These are phyloP conservation scores for Candida insectalens DNA, from an alignment of 805 yeast genomes.

Conservation along the genomic window DNA sequence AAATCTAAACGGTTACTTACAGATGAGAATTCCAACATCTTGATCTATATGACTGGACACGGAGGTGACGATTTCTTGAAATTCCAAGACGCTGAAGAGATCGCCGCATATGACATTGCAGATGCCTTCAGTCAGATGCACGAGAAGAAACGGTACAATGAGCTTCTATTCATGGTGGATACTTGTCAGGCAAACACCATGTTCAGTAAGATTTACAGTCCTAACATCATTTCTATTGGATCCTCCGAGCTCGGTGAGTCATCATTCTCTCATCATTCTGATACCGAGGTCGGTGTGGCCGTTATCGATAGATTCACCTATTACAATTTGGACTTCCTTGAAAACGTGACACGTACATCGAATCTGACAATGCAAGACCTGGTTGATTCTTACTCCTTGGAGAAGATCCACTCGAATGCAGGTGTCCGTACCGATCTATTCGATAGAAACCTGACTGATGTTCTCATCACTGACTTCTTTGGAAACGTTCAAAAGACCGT, in stretches of 20 bases:
- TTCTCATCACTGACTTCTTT: constrained; percentile 83
- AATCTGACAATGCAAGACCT: constrained; percentile 70
- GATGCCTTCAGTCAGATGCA: constrained; percentile 97
- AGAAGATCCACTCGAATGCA: constrained; percentile 80
- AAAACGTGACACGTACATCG: constrained; percentile 66
- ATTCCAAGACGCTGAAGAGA: constrained; percentile 97
- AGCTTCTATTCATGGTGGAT: constrained; percentile 94
- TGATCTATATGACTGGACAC: constrained; percentile 95
- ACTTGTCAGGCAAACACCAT: constrained; percentile 98
- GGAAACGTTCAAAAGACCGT: constrained; percentile 83
- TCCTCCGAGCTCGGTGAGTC: constrained; percentile 82
- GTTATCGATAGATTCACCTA: constrained; percentile 96
- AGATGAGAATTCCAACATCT: constrained; percentile 89
- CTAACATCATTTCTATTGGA: constrained; percentile 88
- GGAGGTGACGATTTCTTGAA: constrained; percentile 97
- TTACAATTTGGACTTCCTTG: constrained; percentile 81
- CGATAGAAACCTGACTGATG: constrained; percentile 54
- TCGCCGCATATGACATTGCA: constrained; percentile 90
- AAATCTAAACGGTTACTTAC: constrained; percentile 83
- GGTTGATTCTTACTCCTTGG: constrained; percentile 76
- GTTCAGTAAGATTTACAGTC: constrained; percentile 88
- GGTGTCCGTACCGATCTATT: constrained; percentile 86
- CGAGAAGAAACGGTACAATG: constrained; percentile 90
- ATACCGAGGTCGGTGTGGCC: constrained; percentile 92
- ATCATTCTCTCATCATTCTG: constrained; percentile 93